These are phyloP conservation scores for Ramichloridium luteum DNA, from an alignment of 2,329 filamentous ascomycete species.

Conservation along the genomic window DNA sequence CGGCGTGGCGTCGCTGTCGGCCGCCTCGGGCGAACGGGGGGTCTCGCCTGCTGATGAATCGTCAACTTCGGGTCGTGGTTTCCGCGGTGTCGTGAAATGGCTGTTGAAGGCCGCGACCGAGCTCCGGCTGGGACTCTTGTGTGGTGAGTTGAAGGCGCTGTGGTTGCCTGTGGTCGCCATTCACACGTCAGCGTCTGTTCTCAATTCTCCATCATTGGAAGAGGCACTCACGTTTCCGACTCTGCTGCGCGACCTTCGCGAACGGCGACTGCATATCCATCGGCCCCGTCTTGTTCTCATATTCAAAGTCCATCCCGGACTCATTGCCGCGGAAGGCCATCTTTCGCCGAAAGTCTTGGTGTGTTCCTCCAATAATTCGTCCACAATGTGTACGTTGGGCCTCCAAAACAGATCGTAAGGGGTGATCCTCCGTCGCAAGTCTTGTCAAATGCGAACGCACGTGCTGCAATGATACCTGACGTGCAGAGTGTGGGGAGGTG, in stretches of 20 bases:
- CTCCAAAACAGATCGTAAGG: too few species aligned
- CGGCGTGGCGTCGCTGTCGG: slow-evolving; percentile 25
- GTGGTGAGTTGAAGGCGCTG: slow-evolving; percentile 33
- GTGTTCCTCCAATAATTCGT: not conserved
- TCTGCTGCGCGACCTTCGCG: slow-evolving; percentile 25
- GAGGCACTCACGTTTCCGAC: too few species aligned
- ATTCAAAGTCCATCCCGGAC: slow-evolving; percentile 44
- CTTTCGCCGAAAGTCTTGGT: slow-evolving; percentile 2
- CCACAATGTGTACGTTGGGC: too few species aligned
- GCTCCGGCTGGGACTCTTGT: slow-evolving; percentile 37
- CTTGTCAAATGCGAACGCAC: too few species aligned
- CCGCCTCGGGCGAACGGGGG: slow-evolving; percentile 32
- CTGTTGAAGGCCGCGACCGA: slow-evolving; percentile 25
- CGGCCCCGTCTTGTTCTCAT: slow-evolving; percentile 34
- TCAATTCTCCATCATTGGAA: too few species aligned
- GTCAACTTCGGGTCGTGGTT: slow-evolving; percentile 25
- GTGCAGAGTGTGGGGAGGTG: too few species aligned
- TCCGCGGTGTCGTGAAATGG: slow-evolving; percentile 28
- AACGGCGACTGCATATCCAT: slow-evolving; percentile 38
- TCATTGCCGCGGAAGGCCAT: slow-evolving; percentile 29
- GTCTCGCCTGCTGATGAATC: slow-evolving; percentile 40
- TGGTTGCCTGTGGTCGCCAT: slow-evolving; percentile 11
- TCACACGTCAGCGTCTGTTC: not conserved
- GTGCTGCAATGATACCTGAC: too few species aligned
- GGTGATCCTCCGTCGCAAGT: too few species aligned